These are phyloP conservation scores for Nannochloropsis salina DNA, from an alignment of 108 stramenopile genomes.

Conservation along the genomic window DNA sequence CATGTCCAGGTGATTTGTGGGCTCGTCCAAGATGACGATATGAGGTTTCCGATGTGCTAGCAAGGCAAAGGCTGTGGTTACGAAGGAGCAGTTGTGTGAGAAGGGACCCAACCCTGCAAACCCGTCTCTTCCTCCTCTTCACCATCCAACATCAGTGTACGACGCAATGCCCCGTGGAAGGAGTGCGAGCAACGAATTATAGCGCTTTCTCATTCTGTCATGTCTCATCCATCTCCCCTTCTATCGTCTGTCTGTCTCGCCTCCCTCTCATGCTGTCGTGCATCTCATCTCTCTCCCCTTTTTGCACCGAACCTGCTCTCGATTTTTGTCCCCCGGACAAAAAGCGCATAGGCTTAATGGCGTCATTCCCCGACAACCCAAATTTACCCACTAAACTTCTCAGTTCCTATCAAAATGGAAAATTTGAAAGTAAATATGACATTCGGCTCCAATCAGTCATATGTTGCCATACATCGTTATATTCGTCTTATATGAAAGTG, in stretches of 20 bases:
- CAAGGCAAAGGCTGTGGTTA: constrained; percentile 75
- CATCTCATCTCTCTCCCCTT: not conserved
- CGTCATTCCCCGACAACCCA: constrained; percentile 80
- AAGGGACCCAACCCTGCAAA: too few relatives aligned
- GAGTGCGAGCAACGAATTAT: too few relatives aligned
- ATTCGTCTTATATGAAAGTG: too few relatives aligned
- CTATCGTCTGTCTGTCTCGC: not conserved
- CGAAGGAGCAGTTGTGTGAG: not conserved
- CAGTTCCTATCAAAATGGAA: constrained; percentile 58
- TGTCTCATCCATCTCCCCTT: too few relatives aligned
- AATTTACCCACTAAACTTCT: constrained; percentile 80
- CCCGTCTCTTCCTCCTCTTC: too few relatives aligned
- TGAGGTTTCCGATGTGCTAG: constrained; percentile 88
- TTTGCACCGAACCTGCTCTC: constrained; percentile 37
- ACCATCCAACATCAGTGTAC: too few relatives aligned
- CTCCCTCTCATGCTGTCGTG: not conserved
- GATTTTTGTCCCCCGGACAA: constrained; percentile 91
- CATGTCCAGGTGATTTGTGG: constrained; percentile 82
- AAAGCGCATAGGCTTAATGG: constrained; percentile 83
- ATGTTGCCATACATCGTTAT: not conserved
- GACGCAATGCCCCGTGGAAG: too few relatives aligned
- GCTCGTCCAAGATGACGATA: constrained; percentile 91
- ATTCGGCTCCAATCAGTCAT: not conserved
- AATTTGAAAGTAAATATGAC: not conserved
- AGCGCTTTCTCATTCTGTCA: too few relatives aligned